A percentile compares a stretch with the other conserved stretches of the same genome.
phyloP scores from a whole-genome alignment of 1,284 basidiomycete species.

The Microbotryum scabiosae region DNA sequence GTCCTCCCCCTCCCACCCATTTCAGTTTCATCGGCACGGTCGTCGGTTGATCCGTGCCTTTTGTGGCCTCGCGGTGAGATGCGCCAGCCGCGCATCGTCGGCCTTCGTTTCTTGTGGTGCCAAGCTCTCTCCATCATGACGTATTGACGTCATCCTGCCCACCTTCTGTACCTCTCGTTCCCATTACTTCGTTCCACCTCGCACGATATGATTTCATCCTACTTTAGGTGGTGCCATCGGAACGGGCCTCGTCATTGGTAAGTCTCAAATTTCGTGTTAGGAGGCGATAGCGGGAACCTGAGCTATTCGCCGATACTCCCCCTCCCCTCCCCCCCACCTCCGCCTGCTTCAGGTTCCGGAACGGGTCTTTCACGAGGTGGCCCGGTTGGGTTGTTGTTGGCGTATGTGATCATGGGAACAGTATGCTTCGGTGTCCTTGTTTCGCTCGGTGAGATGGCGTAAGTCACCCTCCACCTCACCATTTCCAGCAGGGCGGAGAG shows the following conservation, averaged over 20 bases:
- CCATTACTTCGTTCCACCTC: neutral
- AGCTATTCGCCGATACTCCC: constrained; percentile 26
- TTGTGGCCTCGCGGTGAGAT: no score
- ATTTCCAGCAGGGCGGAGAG: neutral
- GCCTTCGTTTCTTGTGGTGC: neutral
- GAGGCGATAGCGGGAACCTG: constrained; percentile 1
- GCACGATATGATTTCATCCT: no score
- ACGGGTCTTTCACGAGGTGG: constrained; percentile 37
- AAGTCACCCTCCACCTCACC: constrained; percentile 7
- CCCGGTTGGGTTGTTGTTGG: constrained; percentile 36
- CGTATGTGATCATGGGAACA: constrained; percentile 15
- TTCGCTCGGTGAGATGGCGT: constrained; percentile 43
- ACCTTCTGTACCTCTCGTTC: neutral
- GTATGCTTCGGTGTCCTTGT: constrained; percentile 19
- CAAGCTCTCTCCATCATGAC: no score
- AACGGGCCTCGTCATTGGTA: constrained; percentile 52
- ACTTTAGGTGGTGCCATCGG: constrained; percentile 53
- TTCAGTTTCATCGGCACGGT: no score
- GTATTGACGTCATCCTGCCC: constrained; percentile 45
- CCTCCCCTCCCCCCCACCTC: constrained; percentile 29
- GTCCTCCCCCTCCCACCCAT: no score
- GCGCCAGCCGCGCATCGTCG: no score
- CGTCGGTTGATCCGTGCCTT: no score
- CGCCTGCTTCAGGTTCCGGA: constrained; percentile 37
- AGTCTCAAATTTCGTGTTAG: constrained; percentile 30